These are phyloP conservation scores for Pseudozyma thailandica DNA, from an alignment of 1,284 basidiomycete genomes.

Conservation along the genomic window DNA sequence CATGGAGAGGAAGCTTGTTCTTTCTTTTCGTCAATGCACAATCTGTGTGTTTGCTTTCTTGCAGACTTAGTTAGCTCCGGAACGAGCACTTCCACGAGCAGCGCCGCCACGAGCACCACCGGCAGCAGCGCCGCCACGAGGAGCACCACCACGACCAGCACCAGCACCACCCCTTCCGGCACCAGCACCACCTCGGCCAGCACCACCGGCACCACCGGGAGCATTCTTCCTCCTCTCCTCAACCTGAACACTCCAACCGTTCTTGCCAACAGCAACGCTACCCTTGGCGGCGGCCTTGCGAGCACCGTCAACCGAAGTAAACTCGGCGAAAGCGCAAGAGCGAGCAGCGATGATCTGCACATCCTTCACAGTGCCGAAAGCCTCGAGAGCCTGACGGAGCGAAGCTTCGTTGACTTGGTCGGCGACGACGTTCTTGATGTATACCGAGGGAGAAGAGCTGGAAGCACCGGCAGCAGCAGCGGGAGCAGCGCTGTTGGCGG, in stretches of 20 bases:
- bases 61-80: slow-evolving; percentile 19
- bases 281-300: slow-evolving; percentile 87
- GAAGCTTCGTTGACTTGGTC: slow-evolving; percentile 77
- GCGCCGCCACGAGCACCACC: slow-evolving; percentile 10
- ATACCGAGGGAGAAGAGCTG: slow-evolving; percentile 51
- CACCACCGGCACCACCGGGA: slow-evolving; percentile 67
- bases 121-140: slow-evolving; percentile 13
- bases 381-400: slow-evolving; percentile 74
- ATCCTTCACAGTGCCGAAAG: slow-evolving; percentile 87
- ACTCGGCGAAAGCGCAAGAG: slow-evolving; percentile 95
- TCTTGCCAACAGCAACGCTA: slow-evolving; percentile 79
- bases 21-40: no score
- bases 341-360: slow-evolving; percentile 87
- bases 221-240: slow-evolving; percentile 90
- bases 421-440: slow-evolving; percentile 75
- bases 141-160: slow-evolving; percentile 20
- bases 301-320: slow-evolving; percentile 80
- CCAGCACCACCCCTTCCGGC: slow-evolving; percentile 5
- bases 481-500: slow-evolving; percentile 55
- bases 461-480: slow-evolving; percentile 2
- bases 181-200: slow-evolving; percentile 8
- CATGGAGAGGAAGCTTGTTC: no score
- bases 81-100: slow-evolving; percentile 5
- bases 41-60: no score
- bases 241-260: slow-evolving; percentile 76